Conservation (phyloP, 164 flowering plant species). For the Aristolochia fimbriata region DNA sequence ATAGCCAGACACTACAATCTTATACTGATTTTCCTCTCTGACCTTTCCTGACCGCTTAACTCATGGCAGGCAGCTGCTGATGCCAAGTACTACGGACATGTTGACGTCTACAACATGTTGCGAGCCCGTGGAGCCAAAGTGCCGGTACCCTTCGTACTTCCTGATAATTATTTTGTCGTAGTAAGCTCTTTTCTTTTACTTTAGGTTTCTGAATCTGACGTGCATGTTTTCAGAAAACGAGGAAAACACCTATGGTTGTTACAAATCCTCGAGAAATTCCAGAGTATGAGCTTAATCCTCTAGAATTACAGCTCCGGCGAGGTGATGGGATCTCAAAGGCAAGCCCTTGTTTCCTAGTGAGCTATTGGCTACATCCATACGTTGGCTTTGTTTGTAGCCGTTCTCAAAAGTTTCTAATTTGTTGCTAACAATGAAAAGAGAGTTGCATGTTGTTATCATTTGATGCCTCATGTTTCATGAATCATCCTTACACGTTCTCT, state of each 20-base stretch:
- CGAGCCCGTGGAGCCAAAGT: slow-evolving; percentile 89
- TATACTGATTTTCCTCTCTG: too few species aligned
- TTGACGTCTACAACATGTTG: slow-evolving; percentile 71
- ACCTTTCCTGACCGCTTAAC: neutral
- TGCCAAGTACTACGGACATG: slow-evolving; percentile 88
- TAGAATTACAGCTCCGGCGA: slow-evolving; percentile 83
- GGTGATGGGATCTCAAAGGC: slow-evolving; percentile 84
- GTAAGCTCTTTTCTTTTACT: neutral
- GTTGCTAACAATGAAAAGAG: too few species aligned
- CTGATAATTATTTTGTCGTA: neutral
- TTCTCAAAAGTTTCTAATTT: too few species aligned
- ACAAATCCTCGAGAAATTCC: slow-evolving; percentile 92
- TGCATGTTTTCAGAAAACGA: slow-evolving; percentile 49
- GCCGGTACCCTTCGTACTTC: slow-evolving; percentile 32
- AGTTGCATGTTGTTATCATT: too few species aligned
- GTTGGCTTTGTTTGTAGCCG: too few species aligned
- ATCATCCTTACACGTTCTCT: too few species aligned
- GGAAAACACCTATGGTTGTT: slow-evolving; percentile 88
- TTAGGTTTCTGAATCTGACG: neutral
- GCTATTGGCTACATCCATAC: too few species aligned
- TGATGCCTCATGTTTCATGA: too few species aligned
- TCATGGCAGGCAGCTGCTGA: slow-evolving; percentile 86
- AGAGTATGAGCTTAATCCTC: slow-evolving; percentile 93
- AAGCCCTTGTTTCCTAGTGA: slow-evolving; percentile 12
- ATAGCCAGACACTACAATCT: too few species aligned